Percentiles rank a stretch among this genome's conserved stretches.
phyloP scores from a whole-genome alignment of 257 asterid genomes.

The Lycium ferocissimum region DNA sequence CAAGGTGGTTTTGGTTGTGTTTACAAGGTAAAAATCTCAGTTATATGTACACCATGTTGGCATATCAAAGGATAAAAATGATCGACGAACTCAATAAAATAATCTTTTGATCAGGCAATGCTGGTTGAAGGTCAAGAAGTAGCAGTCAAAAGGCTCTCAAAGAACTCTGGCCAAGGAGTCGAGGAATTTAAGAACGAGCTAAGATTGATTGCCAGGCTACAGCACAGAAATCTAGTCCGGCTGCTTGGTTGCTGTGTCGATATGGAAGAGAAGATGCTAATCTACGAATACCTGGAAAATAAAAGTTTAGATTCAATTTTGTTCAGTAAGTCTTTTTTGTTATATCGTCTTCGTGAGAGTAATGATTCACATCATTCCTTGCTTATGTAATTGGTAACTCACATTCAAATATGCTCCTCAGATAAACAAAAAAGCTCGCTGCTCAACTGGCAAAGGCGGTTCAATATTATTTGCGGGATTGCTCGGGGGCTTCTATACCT shows the following conservation, averaged over 20 bases:
- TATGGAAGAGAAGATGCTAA: constrained; percentile 71
- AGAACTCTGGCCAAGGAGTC: constrained; percentile 68
- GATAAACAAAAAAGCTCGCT: constrained; percentile 56
- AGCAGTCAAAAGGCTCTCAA: constrained; percentile 77
- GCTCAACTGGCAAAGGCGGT: constrained; percentile 69
- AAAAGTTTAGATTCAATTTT: constrained; percentile 70
- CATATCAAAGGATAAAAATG: not conserved
- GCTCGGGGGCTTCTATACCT: constrained; percentile 77
- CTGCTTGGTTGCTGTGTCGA: constrained; percentile 75
- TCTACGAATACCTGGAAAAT: constrained; percentile 79
- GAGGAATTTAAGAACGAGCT: constrained; percentile 81
- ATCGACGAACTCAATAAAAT: not conserved
- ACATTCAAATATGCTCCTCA: constrained; percentile 28
- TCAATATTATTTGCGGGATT: constrained; percentile 69
- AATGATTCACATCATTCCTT: constrained; percentile 16
- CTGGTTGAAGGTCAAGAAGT: constrained; percentile 62
- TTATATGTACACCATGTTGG: constrained; percentile 18
- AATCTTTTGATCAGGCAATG: constrained; percentile 45
- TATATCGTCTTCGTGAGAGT: not conserved
- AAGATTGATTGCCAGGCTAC: constrained; percentile 71
- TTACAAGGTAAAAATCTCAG: constrained; percentile 33
- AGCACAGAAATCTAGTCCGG: constrained; percentile 75
- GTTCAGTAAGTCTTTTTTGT: constrained; percentile 54
- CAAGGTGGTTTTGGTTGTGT: constrained; percentile 41
- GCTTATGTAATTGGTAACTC: not conserved